Conservation (phyloP, 495 filamentous ascomycete species). For the Aspergillus conjunctus region DNA sequence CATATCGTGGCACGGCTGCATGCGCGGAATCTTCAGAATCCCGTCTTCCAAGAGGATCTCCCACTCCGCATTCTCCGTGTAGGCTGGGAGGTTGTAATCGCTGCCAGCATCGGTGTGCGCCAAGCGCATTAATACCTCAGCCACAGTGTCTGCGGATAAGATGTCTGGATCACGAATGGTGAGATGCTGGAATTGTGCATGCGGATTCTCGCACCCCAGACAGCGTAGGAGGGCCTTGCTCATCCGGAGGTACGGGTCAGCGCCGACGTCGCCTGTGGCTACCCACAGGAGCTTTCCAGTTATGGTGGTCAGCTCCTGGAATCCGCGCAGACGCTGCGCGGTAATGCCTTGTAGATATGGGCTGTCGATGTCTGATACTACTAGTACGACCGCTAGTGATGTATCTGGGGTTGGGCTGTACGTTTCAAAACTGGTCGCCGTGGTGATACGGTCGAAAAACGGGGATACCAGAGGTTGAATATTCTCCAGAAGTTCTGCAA, state of each 20-base stretch:
- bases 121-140: constrained; percentile 11
- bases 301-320: not conserved
- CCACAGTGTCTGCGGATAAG: not conserved
- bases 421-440: not conserved
- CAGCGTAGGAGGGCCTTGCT: constrained; percentile 16
- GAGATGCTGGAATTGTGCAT: constrained; percentile 6
- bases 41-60: constrained; percentile 11
- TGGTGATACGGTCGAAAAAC: not conserved
- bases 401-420: not conserved
- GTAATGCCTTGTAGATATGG: not conserved
- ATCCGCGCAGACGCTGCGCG: not conserved
- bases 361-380: not conserved
- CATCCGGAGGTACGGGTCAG: constrained; percentile 7
- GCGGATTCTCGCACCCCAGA: not conserved
- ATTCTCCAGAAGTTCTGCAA: not conserved
- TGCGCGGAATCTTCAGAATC: constrained; percentile 5
- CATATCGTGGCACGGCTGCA: not conserved
- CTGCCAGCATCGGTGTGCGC: constrained; percentile 1
- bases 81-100: not conserved
- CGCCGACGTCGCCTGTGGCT: constrained; percentile 12
- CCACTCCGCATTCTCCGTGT: not conserved
- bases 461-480: not conserved
- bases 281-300: constrained; percentile 17
- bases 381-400: constrained; percentile 3
- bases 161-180: not conserved